Evolutionary conservation across 805 yeast species (phyloP), one percentile per base, ranked within the genome.

Genomic region (Alloascoidea africana): DNA sequence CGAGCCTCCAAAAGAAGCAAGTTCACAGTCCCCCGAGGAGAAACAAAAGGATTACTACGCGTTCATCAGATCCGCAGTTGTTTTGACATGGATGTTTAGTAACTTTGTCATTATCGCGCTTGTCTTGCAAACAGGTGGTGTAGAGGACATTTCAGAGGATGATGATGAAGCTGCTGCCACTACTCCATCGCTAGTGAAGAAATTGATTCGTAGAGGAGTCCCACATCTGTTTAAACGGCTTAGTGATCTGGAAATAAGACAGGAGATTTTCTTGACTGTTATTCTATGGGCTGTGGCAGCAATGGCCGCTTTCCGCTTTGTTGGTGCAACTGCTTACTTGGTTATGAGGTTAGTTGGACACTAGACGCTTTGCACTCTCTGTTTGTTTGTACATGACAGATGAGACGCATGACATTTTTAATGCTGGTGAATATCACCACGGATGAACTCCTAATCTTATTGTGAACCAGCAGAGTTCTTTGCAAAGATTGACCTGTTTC

Each of bases 251-350:
- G 59, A 60, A 2, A 51, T 59, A 5, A 66, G 78, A 55, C 66
- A 84, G 1, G 66, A 73, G 32, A 60, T 76, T 4, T 89, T 85
- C 53, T 68, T 89, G 55, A 72, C 91, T 3, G 84, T 89, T 18
- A 78, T 89, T 35, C 63, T 89, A 46, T 89, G 97, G 96, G 60
- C 87, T 27, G 97, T 89, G 33, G 96, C 96, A 3, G 82, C 77
- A 17, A 70, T 85, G 66, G 96, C 97, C 0, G 67, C 77, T 4
- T 77, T 84, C 55, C 65, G 96, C 44, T 79, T 89, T 46, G 37
- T 78, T 17, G 96, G 96, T 1, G 73, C 93, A 46, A 54, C 68
- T 2, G 51, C 69, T 32, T 89, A 75, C 52, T 58, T 84, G 51
- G 38, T 65, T 40, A 45, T 44, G 45, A 48, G 56, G 36, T 37